Percentiles rank a stretch among this genome's conserved stretches.
phyloP scores from a whole-genome alignment of 2,329 filamentous ascomycete genomes.

The Macrophomina phaseolina region DNA sequence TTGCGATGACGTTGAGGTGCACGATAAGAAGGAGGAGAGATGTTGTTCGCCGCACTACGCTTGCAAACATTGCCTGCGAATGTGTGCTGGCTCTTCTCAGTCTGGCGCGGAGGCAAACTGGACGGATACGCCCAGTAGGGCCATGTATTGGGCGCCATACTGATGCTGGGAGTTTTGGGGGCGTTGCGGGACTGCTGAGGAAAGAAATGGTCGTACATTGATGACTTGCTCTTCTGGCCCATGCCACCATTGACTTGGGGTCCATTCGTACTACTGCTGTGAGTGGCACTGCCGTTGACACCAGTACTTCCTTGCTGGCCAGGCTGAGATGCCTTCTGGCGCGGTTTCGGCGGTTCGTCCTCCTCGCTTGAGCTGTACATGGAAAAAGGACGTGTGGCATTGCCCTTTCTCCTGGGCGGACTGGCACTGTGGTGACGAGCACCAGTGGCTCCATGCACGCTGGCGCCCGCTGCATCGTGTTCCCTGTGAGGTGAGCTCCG shows the following conservation, averaged over 20 bases:
- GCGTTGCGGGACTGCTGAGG: neutral
- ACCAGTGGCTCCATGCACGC: neutral
- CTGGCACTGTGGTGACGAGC: slow-evolving; percentile 26
- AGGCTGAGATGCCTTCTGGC: neutral
- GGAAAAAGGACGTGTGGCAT: slow-evolving; percentile 27
- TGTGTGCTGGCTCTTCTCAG: neutral
- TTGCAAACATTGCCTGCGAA: slow-evolving; percentile 1
- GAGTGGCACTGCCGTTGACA: neutral
- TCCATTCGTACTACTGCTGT: neutral
- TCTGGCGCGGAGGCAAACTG: slow-evolving; percentile 24
- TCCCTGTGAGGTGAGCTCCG: slow-evolving; percentile 52
- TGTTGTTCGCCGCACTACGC: slow-evolving; percentile 8
- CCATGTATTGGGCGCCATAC: neutral
- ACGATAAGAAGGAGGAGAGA: slow-evolving; percentile 5
- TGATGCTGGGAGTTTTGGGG: neutral
- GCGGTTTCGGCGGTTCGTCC: neutral
- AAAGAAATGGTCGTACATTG: slow-evolving; percentile 28
- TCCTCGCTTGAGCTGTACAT: slow-evolving; percentile 28
- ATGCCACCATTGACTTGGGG: slow-evolving; percentile 12
- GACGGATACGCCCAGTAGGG: slow-evolving; percentile 31
- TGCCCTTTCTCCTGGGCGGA: slow-evolving; percentile 24
- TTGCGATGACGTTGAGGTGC: slow-evolving; percentile 10
- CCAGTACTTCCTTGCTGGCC: neutral
- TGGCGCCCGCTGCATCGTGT: slow-evolving; percentile 30
- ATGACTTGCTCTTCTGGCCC: slow-evolving; percentile 23